These are phyloP conservation scores for Phaffomyces thermotolerans DNA, from an alignment of 805 yeast genomes.

Conservation along the genomic window DNA sequence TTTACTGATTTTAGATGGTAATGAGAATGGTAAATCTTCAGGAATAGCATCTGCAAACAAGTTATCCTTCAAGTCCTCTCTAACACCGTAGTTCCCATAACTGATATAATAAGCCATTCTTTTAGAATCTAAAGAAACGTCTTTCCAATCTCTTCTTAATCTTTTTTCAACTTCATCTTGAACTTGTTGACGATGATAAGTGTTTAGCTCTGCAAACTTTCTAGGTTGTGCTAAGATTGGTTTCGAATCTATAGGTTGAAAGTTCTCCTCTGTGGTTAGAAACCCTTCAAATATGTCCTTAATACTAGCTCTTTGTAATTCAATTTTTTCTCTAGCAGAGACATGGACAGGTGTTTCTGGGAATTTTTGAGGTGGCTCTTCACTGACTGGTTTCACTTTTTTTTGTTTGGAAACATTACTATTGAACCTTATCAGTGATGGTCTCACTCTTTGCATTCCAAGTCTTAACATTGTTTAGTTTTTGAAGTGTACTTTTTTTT, in stretches of 20 bases:
- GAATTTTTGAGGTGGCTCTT: background rate
- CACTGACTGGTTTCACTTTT: background rate
- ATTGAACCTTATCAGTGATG: background rate
- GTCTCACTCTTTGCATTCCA: background rate
- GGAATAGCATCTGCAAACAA: conserved; percentile 41
- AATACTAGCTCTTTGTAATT: conserved; percentile 20
- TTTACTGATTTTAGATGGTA: conserved; percentile 29
- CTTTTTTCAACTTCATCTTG: conserved; percentile 42
- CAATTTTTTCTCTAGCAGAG: conserved; percentile 17
- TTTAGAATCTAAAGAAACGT: conserved; percentile 42
- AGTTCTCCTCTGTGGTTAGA: conserved; percentile 30
- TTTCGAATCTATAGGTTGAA: conserved; percentile 40
- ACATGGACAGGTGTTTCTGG: conserved; percentile 4
- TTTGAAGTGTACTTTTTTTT: background rate
- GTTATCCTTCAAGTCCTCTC: conserved; percentile 45
- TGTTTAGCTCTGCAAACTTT: conserved; percentile 24
- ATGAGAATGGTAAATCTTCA: conserved; percentile 51
- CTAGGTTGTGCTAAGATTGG: conserved; percentile 35
- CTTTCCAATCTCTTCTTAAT: conserved; percentile 49
- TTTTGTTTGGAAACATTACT: conserved; percentile 1
- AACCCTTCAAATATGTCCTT: conserved; percentile 26
- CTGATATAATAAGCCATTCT: conserved; percentile 52
- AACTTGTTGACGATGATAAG: conserved; percentile 51
- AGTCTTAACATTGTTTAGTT: conserved; percentile 2
- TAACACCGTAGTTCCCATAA: conserved; percentile 66